Conservation (phyloP, 495 filamentous ascomycete species). For the Hyaloscypha finlandica region DNA sequence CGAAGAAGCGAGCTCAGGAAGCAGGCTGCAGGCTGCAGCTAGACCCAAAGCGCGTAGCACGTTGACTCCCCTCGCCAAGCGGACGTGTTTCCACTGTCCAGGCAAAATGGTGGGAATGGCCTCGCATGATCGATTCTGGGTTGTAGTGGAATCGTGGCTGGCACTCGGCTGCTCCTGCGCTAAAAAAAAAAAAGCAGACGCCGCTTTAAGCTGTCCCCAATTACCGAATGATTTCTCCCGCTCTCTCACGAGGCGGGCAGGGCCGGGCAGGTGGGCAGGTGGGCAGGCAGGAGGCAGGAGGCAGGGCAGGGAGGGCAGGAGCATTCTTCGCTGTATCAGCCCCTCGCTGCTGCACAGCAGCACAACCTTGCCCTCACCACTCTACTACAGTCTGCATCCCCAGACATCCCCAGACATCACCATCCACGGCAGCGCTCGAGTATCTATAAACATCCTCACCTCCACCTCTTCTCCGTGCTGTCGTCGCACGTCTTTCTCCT, state of each 20-base stretch:
- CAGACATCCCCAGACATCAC: neutral
- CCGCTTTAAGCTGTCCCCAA: neutral
- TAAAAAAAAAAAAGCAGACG: neutral
- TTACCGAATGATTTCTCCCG: no score
- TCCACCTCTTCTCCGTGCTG: neutral
- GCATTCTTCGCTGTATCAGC: no score
- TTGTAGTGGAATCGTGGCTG: neutral
- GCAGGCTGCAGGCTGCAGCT: neutral
- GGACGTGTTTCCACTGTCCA: neutral
- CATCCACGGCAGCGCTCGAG: neutral
- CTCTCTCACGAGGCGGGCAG: no score
- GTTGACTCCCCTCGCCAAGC: neutral
- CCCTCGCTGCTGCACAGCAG: no score
- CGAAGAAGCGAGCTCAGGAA: neutral
- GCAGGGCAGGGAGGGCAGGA: no score
- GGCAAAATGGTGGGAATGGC: neutral
- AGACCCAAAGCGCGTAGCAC: neutral
- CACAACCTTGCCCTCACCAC: neutral
- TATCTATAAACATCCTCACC: neutral
- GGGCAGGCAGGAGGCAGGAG: no score
- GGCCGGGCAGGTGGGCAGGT: no score
- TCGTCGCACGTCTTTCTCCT: neutral
- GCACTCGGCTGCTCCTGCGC: neutral
- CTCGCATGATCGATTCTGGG: neutral
- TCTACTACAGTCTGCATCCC: neutral